These are phyloP conservation scores for Pterula multifida DNA, from an alignment of 1,284 basidiomycete genomes.

Conservation along the genomic window DNA sequence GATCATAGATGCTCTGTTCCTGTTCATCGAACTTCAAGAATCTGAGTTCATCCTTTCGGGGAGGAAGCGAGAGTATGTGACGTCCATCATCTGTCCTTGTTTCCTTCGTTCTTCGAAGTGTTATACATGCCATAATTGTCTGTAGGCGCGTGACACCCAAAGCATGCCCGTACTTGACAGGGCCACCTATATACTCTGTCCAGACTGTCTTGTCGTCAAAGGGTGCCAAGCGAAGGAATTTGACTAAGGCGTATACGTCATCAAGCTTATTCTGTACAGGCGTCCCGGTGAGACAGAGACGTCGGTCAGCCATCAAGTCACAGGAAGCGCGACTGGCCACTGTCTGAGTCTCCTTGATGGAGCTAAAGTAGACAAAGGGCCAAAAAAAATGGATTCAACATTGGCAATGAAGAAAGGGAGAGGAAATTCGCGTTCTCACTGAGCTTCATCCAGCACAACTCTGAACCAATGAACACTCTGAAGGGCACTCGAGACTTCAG, in stretches of 20 bases:
- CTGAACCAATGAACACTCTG: conserved; percentile 97
- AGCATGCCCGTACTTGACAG: conserved; percentile 87
- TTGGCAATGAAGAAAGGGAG: conserved; percentile 1
- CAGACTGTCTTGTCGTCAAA: conserved; percentile 90
- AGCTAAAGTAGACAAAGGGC: conserved; percentile 37
- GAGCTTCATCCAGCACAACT: conserved; percentile 95
- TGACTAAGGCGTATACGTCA: conserved; percentile 93
- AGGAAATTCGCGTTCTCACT: conserved; percentile 45
- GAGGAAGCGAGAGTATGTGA: conserved; percentile 78
- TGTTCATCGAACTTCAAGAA: conserved; percentile 75
- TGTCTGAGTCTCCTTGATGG: conserved; percentile 92
- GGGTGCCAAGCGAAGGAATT: conserved; percentile 87
- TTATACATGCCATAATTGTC: conserved; percentile 94
- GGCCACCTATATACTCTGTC: conserved; percentile 87
- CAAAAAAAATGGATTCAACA: conserved; percentile 7
- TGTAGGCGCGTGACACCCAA: conserved; percentile 90
- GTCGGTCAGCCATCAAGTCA: conserved; percentile 86
- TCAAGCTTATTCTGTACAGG: conserved; percentile 99
- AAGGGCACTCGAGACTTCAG: conserved; percentile 73
- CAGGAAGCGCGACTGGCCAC: conserved; percentile 92
- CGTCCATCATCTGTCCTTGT: conserved; percentile 72
- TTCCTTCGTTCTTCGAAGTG: conserved; percentile 93
- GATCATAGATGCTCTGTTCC: conserved; percentile 82
- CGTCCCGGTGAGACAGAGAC: conserved; percentile 91
- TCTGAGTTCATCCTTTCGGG: conserved; percentile 76